Evolutionary conservation across 805 yeast genomes (phyloP).

Genomic region (Hanseniaspora thailandica): DNA sequence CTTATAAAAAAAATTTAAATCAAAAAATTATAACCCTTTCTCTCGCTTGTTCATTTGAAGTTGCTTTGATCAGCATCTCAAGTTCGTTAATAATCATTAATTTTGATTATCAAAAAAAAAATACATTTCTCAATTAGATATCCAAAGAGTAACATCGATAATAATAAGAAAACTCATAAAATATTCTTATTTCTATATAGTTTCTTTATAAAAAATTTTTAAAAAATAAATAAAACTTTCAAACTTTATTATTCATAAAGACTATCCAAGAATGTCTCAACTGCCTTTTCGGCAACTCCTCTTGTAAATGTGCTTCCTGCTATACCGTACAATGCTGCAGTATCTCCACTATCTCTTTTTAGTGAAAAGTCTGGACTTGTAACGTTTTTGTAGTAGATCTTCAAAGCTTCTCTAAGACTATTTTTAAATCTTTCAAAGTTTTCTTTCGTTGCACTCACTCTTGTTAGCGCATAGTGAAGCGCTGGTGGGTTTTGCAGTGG

Average conservation of each 20-base stretch:
- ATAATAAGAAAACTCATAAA: too few relatives aligned
- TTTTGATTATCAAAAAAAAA: too few relatives aligned
- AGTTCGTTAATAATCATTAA: too few relatives aligned
- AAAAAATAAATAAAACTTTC: too few relatives aligned
- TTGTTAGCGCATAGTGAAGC: conserved; percentile 78
- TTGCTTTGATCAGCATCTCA: too few relatives aligned
- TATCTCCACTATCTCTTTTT: conserved; percentile 37
- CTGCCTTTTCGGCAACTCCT: conserved; percentile 70
- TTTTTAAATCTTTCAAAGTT: background rate
- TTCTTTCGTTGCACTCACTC: conserved; percentile 27
- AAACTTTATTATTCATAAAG: conserved; percentile 41
- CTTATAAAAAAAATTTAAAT: too few relatives aligned
- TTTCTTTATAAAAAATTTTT: too few relatives aligned
- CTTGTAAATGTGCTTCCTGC: conserved; percentile 82
- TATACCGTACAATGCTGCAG: conserved; percentile 88
- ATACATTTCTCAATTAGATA: too few relatives aligned
- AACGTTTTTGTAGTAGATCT: conserved; percentile 15
- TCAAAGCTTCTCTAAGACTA: conserved; percentile 32
- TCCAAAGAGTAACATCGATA: too few relatives aligned
- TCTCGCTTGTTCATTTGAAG: too few relatives aligned
- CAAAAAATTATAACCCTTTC: too few relatives aligned
- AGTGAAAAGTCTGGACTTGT: conserved; percentile 19
- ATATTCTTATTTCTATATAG: too few relatives aligned
- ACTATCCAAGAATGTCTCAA: conserved; percentile 71
- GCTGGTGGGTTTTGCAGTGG: conserved; percentile 86